phyloP scores from a whole-genome alignment of 306 rosid species.

The Ceratonia siliqua region DNA sequence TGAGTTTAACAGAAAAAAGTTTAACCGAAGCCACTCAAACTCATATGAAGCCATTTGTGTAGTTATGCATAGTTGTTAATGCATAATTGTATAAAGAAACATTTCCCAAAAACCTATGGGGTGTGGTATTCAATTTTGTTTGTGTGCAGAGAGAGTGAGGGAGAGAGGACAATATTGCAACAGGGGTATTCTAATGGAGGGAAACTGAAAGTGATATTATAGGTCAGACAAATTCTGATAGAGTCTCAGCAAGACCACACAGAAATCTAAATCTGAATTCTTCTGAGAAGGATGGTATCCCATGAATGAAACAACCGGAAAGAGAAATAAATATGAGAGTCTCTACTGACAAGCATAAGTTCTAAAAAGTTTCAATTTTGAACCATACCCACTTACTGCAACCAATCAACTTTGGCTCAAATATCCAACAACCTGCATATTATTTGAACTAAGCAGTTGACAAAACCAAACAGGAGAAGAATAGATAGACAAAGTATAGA shows the following conservation, averaged over 20 bases:
- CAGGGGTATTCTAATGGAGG: neutral
- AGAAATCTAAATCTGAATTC: neutral
- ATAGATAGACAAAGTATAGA: constrained; percentile 32
- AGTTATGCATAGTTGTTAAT: too few species aligned
- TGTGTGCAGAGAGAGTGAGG: too few species aligned
- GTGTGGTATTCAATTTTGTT: too few species aligned
- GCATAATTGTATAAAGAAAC: too few species aligned
- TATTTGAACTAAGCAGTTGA: constrained; percentile 30
- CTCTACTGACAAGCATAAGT: constrained; percentile 20
- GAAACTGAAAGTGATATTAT: neutral
- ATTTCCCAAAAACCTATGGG: too few species aligned
- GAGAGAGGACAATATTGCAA: neutral
- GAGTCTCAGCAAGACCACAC: neutral
- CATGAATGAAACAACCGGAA: constrained; percentile 39
- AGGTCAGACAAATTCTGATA: neutral
- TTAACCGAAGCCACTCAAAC: too few species aligned
- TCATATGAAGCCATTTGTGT: too few species aligned
- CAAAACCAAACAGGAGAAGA: constrained; percentile 1
- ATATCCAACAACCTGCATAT: neutral
- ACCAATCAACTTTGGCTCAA: neutral
- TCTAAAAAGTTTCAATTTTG: constrained; percentile 28
- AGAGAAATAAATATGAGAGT: constrained; percentile 31
- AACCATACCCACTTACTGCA: constrained; percentile 25
- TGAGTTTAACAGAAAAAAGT: too few species aligned
- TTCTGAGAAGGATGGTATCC: constrained; percentile 37